These are phyloP conservation scores for Moesziomyces parantarcticus DNA, from an alignment of 1,284 basidiomycete species.

Conservation along the genomic window DNA sequence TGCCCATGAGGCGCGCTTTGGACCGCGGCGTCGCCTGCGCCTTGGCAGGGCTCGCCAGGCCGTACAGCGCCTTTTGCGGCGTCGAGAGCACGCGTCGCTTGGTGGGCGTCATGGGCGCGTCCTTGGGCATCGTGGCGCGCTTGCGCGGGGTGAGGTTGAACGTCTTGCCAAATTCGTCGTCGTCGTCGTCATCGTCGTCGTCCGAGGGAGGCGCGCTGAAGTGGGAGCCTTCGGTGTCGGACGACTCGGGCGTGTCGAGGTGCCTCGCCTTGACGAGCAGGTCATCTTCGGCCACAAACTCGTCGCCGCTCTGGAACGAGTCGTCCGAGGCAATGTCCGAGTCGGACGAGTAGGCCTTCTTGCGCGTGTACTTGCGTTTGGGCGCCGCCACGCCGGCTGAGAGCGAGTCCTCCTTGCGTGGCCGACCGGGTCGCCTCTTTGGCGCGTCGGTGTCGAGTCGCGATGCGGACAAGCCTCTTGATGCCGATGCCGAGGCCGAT, in stretches of 20 bases:
- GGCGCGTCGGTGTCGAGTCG: conserved; percentile 23
- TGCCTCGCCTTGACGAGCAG: conserved; percentile 41
- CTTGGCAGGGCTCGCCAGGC: conserved; percentile 38
- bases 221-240: conserved; percentile 40
- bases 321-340: conserved; percentile 47
- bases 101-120: conserved; percentile 38
- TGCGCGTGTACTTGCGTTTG: conserved; percentile 26
- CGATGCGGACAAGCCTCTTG: conserved; percentile 15
- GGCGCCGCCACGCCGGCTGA: conserved; percentile 31
- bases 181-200: conserved; percentile 31
- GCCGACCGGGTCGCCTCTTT: conserved; percentile 36
- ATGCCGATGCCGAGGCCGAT: conserved; percentile 10
- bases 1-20: conserved; percentile 41
- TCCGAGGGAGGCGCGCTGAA: conserved; percentile 21
- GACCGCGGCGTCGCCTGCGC: conserved; percentile 45
- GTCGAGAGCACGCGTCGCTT: conserved; percentile 40
- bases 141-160: conserved; percentile 38
- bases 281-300: conserved; percentile 42
- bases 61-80: conserved; percentile 26
- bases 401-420: conserved; percentile 38
- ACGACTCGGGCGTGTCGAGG: conserved; percentile 42
- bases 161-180: conserved; percentile 30
- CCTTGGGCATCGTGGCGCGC: conserved; percentile 25
- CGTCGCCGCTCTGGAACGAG: conserved; percentile 47
- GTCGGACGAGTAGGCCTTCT: conserved; percentile 32